Evolutionary conservation across 1,139 yeast species (phyloP).

Genomic region (Magnusiomyces ingens): DNA sequence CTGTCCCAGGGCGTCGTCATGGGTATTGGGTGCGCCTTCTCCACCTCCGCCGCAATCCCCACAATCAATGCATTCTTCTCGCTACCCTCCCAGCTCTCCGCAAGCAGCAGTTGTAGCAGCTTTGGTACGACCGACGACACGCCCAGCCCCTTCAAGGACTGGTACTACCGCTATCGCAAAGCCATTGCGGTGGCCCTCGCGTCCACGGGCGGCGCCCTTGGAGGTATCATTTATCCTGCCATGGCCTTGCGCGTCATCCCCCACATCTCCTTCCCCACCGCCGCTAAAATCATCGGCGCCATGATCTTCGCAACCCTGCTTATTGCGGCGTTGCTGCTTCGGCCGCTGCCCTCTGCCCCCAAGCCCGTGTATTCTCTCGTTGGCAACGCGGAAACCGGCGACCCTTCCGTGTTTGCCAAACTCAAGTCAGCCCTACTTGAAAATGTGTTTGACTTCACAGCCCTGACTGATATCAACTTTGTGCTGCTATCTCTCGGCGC

Average conservation of each 20-base stretch:
- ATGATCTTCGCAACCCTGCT: slow-evolving; percentile 23
- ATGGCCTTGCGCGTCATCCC: slow-evolving; percentile 26
- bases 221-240: slow-evolving; percentile 32
- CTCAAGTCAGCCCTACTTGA: too few species aligned
- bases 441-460: slow-evolving; percentile 23
- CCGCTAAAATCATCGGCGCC: slow-evolving; percentile 30
- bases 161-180: slow-evolving; percentile 21
- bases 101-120: too few species aligned
- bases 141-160: slow-evolving; percentile 39
- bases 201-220: slow-evolving; percentile 51
- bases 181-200: slow-evolving; percentile 52
- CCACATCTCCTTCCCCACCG: slow-evolving; percentile 31
- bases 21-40: slow-evolving; percentile 41
- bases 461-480: slow-evolving; percentile 30
- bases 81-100: slow-evolving; percentile 29
- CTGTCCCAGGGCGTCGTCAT: slow-evolving; percentile 49
- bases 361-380: slow-evolving; percentile 23
- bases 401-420: neutral
- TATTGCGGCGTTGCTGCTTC: slow-evolving; percentile 22
- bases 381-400: neutral
- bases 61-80: slow-evolving; percentile 43
- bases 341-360: slow-evolving; percentile 28
- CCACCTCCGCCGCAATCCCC: neutral
- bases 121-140: slow-evolving; percentile 45
- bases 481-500: slow-evolving; percentile 27